phyloP scores from a whole-genome alignment of 164 flowering plant genomes.

The Cinnamomum chago region DNA sequence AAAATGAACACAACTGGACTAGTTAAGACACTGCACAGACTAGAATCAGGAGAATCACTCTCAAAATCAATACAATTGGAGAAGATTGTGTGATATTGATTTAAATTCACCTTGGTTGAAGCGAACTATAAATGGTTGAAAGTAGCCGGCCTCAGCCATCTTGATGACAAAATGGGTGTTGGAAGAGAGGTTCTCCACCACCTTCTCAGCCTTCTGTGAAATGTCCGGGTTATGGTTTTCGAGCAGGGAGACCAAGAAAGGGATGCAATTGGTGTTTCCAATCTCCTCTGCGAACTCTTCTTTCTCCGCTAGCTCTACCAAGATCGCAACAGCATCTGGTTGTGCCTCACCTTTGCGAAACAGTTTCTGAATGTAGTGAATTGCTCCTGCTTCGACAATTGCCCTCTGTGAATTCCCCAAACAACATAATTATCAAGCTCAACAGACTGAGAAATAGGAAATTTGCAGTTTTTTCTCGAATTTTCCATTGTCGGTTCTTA shows the following conservation, averaged over 20 bases:
- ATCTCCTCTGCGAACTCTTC: conserved; percentile 15
- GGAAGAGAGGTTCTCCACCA: conserved; percentile 10
- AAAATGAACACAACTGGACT: too few relatives aligned
- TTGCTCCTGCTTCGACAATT: conserved; percentile 22
- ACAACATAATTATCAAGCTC: neutral
- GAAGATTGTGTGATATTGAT: neutral
- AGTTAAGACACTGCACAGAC: too few relatives aligned
- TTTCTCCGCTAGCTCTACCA: conserved; percentile 15
- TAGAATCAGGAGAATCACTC: neutral
- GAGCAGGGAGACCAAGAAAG: conserved; percentile 22
- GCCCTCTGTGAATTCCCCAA: conserved; percentile 13
- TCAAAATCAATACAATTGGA: neutral
- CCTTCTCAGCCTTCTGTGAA: conserved; percentile 7
- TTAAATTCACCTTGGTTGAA: conserved; percentile 22
- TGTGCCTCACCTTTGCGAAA: conserved; percentile 16
- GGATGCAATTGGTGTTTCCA: conserved; percentile 23
- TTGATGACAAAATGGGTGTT: conserved; percentile 8
- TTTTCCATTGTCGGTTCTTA: too few relatives aligned
- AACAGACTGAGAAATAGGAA: too few relatives aligned
- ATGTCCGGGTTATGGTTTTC: conserved; percentile 11
- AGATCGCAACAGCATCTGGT: conserved; percentile 17
- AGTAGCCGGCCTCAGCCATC: conserved; percentile 20
- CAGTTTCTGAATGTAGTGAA: conserved; percentile 16
- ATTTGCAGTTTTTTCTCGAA: too few relatives aligned
- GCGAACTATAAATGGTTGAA: conserved; percentile 16